A percentile compares a stretch with the other conserved stretches of the same genome.
phyloP scores from a whole-genome alignment of 2,329 filamentous ascomycete species.

The Alternaria consortialis region DNA sequence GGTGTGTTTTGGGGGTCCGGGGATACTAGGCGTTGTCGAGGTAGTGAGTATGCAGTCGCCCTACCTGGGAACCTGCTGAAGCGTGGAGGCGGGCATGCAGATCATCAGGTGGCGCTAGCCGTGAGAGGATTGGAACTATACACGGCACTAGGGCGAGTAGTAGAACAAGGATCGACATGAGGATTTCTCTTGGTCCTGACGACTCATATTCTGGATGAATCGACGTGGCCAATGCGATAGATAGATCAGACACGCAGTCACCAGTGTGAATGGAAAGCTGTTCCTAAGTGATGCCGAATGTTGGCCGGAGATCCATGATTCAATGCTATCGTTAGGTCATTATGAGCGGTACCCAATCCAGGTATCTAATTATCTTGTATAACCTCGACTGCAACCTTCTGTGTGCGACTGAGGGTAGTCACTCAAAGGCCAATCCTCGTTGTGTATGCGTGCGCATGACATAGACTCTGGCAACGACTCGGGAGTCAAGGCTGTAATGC shows the following conservation, averaged over 20 bases:
- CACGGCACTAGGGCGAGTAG: neutral
- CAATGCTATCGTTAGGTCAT: neutral
- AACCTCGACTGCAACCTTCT: neutral
- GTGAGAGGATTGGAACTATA: neutral
- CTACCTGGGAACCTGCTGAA: neutral
- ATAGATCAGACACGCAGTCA: neutral
- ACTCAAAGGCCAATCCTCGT: neutral
- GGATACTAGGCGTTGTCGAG: slow-evolving; percentile 1
- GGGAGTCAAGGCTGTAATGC: neutral
- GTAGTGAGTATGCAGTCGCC: neutral
- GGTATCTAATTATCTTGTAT: neutral
- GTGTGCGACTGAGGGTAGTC: neutral
- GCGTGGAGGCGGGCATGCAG: neutral
- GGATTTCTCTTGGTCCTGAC: neutral
- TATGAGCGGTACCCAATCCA: neutral
- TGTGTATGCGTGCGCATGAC: neutral
- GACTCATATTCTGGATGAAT: neutral
- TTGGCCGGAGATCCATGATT: neutral
- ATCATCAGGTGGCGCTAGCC: neutral
- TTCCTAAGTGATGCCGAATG: neutral
- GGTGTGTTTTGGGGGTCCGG: neutral
- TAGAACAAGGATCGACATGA: neutral
- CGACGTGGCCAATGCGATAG: neutral
- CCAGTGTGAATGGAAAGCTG: neutral
- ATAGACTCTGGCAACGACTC: slow-evolving; percentile 1